Evolutionary conservation across 768 basidiomycete genomes (phyloP).

Genomic region (Macrolepiota albuminosa): DNA sequence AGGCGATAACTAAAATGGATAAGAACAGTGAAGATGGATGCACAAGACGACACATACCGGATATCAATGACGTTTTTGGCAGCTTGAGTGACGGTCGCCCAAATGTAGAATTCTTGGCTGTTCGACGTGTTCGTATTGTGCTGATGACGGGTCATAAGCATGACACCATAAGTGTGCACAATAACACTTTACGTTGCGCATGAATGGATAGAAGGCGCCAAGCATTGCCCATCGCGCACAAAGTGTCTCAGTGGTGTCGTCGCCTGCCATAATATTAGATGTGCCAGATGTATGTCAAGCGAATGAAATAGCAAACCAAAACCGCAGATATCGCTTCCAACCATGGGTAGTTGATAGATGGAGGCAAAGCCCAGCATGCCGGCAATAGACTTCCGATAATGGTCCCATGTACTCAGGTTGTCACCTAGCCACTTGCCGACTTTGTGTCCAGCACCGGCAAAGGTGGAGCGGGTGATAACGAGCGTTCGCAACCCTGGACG

Average conservation of each 20-base stretch:
- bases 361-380: conserved; percentile 64
- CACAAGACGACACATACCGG: conserved; percentile 37
- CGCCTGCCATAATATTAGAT: conserved; percentile 27
- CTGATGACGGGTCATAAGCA: conserved; percentile 21
- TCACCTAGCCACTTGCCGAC: conserved; percentile 79
- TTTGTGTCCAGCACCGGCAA: conserved; percentile 58
- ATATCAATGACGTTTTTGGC: conserved; percentile 58
- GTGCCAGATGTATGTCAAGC: neutral
- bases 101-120: conserved; percentile 67
- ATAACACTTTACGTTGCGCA: conserved; percentile 54
- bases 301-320: conserved; percentile 36
- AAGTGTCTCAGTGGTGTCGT: conserved; percentile 60
- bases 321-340: conserved; percentile 72
- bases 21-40: neutral
- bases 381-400: conserved; percentile 56
- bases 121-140: conserved; percentile 50
- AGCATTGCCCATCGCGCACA: conserved; percentile 77
- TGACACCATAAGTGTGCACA: neutral
- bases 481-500: conserved; percentile 57
- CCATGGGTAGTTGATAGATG: conserved; percentile 69
- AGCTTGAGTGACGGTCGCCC: conserved; percentile 52
- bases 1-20: conserved; percentile 50
- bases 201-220: conserved; percentile 77
- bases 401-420: conserved; percentile 54
- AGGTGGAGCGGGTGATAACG: conserved; percentile 71